Percentiles rank a stretch among this genome's conserved stretches.
These are phyloP conservation scores for Pichia inconspicua DNA, from an alignment of 1,139 yeast genomes.

Conservation along the genomic window DNA sequence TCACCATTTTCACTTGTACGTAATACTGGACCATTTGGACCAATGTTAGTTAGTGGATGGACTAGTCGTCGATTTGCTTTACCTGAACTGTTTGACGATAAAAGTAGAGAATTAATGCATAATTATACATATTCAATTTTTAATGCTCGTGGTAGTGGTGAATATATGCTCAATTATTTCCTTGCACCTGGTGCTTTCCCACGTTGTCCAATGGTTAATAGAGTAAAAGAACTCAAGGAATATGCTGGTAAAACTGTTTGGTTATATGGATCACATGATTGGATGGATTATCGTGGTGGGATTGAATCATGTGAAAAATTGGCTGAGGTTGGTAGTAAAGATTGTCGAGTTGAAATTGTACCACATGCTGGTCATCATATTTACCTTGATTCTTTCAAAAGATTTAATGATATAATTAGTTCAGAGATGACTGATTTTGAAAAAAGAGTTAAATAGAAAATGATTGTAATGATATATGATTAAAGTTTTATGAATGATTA, in stretches of 20 bases:
- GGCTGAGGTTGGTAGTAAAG: conserved; percentile 24
- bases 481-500: neutral
- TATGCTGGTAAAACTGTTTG: conserved; percentile 45
- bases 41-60: conserved; percentile 74
- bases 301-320: conserved; percentile 34
- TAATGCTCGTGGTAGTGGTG: conserved; percentile 67
- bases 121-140: conserved; percentile 64
- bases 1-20: conserved; percentile 66
- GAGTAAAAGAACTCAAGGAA: conserved; percentile 24
- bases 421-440: conserved; percentile 35
- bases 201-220: conserved; percentile 46
- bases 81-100: conserved; percentile 17
- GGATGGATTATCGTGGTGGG: conserved; percentile 69
- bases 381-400: conserved; percentile 51
- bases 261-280: conserved; percentile 70
- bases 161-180: conserved; percentile 61
- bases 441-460: neutral
- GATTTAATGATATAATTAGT: conserved; percentile 43
- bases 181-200: conserved; percentile 74
- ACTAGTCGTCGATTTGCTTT: conserved; percentile 57
- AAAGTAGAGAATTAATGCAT: conserved; percentile 45
- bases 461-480: too few species aligned
- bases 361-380: conserved; percentile 64
- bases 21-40: conserved; percentile 58
- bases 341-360: conserved; percentile 32